These are phyloP conservation scores for Psilocybe tampanensis DNA, from an alignment of 768 basidiomycete species.

Conservation along the genomic window DNA sequence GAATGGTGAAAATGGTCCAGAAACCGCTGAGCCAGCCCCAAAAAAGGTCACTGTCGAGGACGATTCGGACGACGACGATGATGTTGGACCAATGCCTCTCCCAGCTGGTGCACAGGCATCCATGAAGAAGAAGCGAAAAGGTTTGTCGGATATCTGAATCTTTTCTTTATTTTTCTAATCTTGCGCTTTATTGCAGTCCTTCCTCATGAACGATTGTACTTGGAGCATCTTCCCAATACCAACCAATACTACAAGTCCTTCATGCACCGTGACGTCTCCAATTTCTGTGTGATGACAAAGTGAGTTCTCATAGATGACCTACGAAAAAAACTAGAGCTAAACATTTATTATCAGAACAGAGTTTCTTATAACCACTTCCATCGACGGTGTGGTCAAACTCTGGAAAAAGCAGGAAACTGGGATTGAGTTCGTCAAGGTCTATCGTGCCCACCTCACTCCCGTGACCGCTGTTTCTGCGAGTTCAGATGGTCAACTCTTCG, in stretches of 20 bases:
- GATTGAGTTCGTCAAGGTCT: conserved; percentile 98
- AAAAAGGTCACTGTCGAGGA: conserved; percentile 38
- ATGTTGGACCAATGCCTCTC: conserved; percentile 90
- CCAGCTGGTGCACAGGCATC: conserved; percentile 47
- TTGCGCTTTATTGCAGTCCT: conserved; percentile 59
- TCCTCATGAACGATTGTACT: conserved; percentile 89
- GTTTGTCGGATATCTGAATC: conserved; percentile 40
- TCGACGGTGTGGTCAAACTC: conserved; percentile 95
- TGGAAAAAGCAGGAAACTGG: conserved; percentile 98
- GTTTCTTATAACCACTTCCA: conserved; percentile 91
- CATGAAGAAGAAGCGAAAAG: conserved; percentile 75
- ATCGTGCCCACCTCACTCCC: conserved; percentile 86
- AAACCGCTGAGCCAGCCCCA: conserved; percentile 15
- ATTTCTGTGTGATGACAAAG: conserved; percentile 89
- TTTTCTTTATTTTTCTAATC: conserved; percentile 20
- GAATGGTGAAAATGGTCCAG: conserved; percentile 20
- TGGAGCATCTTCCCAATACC: conserved; percentile 88
- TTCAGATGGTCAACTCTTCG: conserved; percentile 90
- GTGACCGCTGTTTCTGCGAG: conserved; percentile 83
- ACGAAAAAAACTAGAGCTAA: not conserved
- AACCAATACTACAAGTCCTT: conserved; percentile 97
- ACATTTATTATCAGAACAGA: conserved; percentile 62
- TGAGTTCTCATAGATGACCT: conserved; percentile 33
- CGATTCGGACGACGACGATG: conserved; percentile 75
- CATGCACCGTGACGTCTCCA: conserved; percentile 95